A percentile compares a stretch with the other conserved stretches of the same genome.
Evolutionary conservation across 805 yeast genomes (phyloP).

Genomic region (Kluyveromyces lactis): DNA sequence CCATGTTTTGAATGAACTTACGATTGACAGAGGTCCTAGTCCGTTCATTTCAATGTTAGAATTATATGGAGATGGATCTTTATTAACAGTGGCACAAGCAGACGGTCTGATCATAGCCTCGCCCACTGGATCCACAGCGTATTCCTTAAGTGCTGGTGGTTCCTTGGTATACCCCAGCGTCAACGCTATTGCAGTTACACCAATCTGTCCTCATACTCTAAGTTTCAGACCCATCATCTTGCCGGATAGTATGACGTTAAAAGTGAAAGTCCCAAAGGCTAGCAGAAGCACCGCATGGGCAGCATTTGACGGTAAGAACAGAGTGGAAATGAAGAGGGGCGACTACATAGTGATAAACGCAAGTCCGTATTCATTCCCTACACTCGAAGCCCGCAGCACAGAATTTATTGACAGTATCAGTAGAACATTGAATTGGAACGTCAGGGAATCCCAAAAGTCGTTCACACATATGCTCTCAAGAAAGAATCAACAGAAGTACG

Average conservation of each 20-base stretch:
- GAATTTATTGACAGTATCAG: conserved; percentile 81
- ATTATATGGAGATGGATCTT: conserved; percentile 76
- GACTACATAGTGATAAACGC: conserved; percentile 82
- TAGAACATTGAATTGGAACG: conserved; percentile 89
- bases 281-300: conserved; percentile 95
- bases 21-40: conserved; percentile 88
- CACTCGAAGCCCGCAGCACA: conserved; percentile 64
- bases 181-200: conserved; percentile 86
- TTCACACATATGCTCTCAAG: conserved; percentile 55
- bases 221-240: conserved; percentile 86
- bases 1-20: conserved; percentile 83
- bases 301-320: conserved; percentile 85
- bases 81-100: conserved; percentile 85
- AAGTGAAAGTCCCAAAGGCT: conserved; percentile 71
- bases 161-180: conserved; percentile 91
- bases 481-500: conserved; percentile 43
- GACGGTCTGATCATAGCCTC: conserved; percentile 91
- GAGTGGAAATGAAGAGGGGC: conserved; percentile 75
- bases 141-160: conserved; percentile 92
- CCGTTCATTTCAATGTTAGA: conserved; percentile 89
- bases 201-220: conserved; percentile 92
- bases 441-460: conserved; percentile 79
- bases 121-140: conserved; percentile 95
- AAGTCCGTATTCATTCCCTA: conserved; percentile 88
- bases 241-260: conserved; percentile 86